Conservation (phyloP, 495 filamentous ascomycete genomes). For the Astrothelium macrocarpum region DNA sequence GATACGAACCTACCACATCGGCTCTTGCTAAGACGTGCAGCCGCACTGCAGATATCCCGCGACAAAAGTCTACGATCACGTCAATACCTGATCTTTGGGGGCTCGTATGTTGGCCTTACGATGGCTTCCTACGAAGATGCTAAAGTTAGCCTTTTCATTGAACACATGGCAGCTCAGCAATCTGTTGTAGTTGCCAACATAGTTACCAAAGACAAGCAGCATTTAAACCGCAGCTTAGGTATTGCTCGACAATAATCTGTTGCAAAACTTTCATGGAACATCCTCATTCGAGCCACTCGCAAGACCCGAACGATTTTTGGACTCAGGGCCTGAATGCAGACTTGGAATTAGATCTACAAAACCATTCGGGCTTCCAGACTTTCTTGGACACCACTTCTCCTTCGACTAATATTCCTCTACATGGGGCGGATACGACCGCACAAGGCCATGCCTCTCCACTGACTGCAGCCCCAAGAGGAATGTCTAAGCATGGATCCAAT, state of each 20-base stretch:
- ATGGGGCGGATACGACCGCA: background rate
- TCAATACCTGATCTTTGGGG: background rate
- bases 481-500: background rate
- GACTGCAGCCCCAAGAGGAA: background rate
- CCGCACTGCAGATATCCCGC: background rate
- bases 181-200: background rate
- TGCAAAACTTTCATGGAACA: background rate
- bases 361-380: background rate
- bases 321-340: background rate
- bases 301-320: background rate
- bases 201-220: background rate
- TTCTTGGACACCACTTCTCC: background rate
- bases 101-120: background rate
- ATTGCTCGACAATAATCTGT: background rate
- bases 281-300: background rate
- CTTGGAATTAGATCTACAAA: background rate
- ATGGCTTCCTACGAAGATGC: background rate
- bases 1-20: background rate
- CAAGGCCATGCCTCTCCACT: background rate
- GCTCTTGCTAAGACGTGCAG: background rate
- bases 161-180: background rate
- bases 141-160: background rate
- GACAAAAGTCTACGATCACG: background rate
- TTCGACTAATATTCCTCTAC: background rate
- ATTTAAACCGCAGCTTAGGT: background rate